Base-by-base conservation (phyloP, 192 early-diverging fungal species). In the Backusella tarrabulga region DNA sequence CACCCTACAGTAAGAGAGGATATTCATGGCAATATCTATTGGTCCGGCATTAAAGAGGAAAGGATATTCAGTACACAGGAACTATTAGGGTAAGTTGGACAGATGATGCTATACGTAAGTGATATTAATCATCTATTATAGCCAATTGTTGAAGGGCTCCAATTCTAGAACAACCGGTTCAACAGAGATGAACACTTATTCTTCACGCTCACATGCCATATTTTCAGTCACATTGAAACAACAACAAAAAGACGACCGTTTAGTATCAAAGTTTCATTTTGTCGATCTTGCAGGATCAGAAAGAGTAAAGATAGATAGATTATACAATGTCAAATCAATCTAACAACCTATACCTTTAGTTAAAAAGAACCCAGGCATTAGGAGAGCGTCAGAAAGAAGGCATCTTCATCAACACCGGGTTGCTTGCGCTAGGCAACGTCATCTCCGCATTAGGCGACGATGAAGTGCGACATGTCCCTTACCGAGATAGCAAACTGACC, bases 211-310 rank as follows among this genome's bases (percentile, higher is more conserved):
- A n/a, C 97, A 99, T 84, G 97, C 97, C 56, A 99, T 99, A 46
- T 99, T 98, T 83, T 92, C 93, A 0, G 88, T 99, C 8, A 91
- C 90, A 21, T 85, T 99, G 75, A 87, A 90, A 68, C 98, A 99
- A 80, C 76, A 79, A 23, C 84, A 79, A 36, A 72, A 85, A 68
- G 35, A 76, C 84, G n/a, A 34, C 11, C 66, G 79, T 73, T 32
- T 72, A 6, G 68, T 75, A 34, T 77, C 78, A 34, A 99, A 98
- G 85, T 97, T 99, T 76, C 93, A 98, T 80, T 99, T 99, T 90
- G 98, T 99, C 15, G 98, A 99, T 88, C 85, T 99, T 77, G 98
- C 98, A 17, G 97, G 98, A 34, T 97, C 96, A 17, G 97, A 99
- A 87, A 86, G 94, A 73, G 85, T 88, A 87, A 71, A 80, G 60